Conservation (phyloP, 2,329 filamentous ascomycete species). For the Harringtonia lauricola region DNA sequence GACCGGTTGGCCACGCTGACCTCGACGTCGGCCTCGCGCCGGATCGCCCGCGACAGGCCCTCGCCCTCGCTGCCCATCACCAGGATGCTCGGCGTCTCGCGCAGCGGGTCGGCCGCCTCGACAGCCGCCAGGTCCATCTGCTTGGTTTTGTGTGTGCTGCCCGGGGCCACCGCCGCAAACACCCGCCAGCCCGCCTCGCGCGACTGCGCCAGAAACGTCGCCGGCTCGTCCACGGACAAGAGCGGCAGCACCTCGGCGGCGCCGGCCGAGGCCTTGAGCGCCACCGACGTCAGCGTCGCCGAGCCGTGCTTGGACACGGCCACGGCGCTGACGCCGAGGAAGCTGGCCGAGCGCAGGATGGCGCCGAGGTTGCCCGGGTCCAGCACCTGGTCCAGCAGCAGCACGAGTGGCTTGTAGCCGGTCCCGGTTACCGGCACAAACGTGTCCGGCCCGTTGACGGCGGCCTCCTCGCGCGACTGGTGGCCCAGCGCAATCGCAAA, state of each 20-base stretch:
- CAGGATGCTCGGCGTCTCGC: conserved; percentile 58
- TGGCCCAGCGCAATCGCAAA: conserved; percentile 51
- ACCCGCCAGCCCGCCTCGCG: conserved; percentile 67
- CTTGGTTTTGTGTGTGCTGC: conserved; percentile 3
- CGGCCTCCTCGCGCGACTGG: conserved; percentile 64
- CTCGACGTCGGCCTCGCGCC: conserved; percentile 53
- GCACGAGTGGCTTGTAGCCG: conserved; percentile 53
- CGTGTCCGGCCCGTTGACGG: conserved; percentile 56
- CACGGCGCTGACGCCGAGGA: conserved; percentile 80
- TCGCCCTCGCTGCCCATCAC: conserved; percentile 75
- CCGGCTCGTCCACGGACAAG: conserved; percentile 56
- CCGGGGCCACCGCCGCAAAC: conserved; percentile 59
- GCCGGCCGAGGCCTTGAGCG: conserved; percentile 79
- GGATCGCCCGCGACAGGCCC: conserved; percentile 56
- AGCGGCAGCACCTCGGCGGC: conserved; percentile 72
- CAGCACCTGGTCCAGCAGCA: conserved; percentile 65
- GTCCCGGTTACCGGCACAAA: conserved; percentile 26
- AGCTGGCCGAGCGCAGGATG: conserved; percentile 79
- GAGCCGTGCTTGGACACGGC: conserved; percentile 64
- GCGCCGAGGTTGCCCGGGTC: conserved; percentile 88
- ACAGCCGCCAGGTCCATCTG: conserved; percentile 39
- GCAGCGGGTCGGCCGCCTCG: conserved; percentile 40
- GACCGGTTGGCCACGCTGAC: conserved; percentile 51
- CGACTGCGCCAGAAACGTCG: conserved; percentile 59
- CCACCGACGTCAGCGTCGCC: conserved; percentile 63